phyloP scores from a whole-genome alignment of 2,329 filamentous ascomycete genomes.

The Penicillium paneum region DNA sequence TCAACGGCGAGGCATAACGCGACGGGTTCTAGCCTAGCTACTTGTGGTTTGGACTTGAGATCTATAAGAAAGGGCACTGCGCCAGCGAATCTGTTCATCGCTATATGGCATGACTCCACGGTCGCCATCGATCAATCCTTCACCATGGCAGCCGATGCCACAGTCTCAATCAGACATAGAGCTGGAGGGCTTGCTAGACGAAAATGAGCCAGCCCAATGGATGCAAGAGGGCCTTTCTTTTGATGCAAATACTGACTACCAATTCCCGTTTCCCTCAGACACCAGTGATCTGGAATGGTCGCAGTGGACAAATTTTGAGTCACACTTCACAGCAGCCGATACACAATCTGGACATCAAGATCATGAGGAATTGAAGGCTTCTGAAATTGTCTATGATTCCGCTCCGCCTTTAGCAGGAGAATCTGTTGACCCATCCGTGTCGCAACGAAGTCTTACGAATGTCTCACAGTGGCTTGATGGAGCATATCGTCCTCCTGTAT shows the following conservation, averaged over 20 bases:
- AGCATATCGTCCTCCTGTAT: constrained; percentile 42
- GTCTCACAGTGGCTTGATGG: constrained; percentile 39
- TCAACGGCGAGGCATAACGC: neutral
- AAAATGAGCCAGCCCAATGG: constrained; percentile 4
- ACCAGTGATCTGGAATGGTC: constrained; percentile 8
- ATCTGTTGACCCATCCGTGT: neutral
- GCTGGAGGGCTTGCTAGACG: constrained; percentile 7
- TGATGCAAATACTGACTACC: constrained; percentile 1
- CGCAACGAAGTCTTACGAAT: constrained; percentile 19
- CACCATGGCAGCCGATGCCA: constrained; percentile 7
- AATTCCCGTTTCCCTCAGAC: constrained; percentile 14
- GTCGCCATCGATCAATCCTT: neutral
- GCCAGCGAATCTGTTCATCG: neutral
- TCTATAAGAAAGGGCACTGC: neutral
- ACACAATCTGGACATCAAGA: neutral
- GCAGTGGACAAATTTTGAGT: constrained; percentile 6
- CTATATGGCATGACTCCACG: constrained; percentile 12
- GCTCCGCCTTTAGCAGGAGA: neutral
- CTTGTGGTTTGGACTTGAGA: neutral
- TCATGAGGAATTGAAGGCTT: neutral
- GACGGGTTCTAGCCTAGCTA: neutral
- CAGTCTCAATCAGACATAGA: constrained; percentile 10
- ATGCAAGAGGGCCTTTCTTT: neutral
- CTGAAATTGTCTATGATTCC: neutral
- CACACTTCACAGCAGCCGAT: neutral